Conservation (phyloP, 1,284 basidiomycete genomes). For the Fistulina hepatica region DNA sequence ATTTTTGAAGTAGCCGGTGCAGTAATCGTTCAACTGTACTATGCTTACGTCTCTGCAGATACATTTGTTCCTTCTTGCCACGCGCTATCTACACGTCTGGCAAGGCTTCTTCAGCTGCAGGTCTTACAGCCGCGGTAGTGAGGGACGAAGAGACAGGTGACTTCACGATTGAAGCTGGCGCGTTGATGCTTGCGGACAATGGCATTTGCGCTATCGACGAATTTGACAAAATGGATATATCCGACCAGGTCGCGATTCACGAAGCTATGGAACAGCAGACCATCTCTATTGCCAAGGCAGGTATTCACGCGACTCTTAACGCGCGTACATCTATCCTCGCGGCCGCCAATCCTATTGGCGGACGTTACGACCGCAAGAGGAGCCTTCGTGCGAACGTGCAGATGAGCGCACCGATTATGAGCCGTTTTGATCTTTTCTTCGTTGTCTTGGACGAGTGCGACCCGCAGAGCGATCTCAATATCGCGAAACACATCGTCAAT, state of each 20-base stretch:
- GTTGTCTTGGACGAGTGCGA: slow-evolving; percentile 98
- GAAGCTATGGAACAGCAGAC: slow-evolving; percentile 99
- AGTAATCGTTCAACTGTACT: not conserved
- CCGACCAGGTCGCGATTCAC: slow-evolving; percentile 98
- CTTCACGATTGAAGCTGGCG: slow-evolving; percentile 98
- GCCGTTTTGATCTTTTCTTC: slow-evolving; percentile 97
- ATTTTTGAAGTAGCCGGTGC: slow-evolving; percentile 82
- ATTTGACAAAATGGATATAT: slow-evolving; percentile 99
- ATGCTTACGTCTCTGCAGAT: slow-evolving; percentile 38
- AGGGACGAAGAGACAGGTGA: slow-evolving; percentile 98
- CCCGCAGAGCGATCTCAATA: slow-evolving; percentile 84
- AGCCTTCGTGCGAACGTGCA: slow-evolving; percentile 91
- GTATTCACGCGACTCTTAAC: slow-evolving; percentile 97
- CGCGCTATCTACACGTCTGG: slow-evolving; percentile 98
- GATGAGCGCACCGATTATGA: slow-evolving; percentile 99
- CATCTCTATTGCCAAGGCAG: slow-evolving; percentile 98
- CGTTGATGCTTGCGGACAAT: slow-evolving; percentile 98
- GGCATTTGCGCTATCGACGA: slow-evolving; percentile 99
- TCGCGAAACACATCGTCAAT: slow-evolving; percentile 96
- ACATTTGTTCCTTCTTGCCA: slow-evolving; percentile 97
- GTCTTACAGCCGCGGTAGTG: slow-evolving; percentile 97
- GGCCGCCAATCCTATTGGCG: slow-evolving; percentile 95
- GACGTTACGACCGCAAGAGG: slow-evolving; percentile 94
- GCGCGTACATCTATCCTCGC: slow-evolving; percentile 97
- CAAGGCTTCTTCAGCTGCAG: slow-evolving; percentile 96